phyloP scores from a whole-genome alignment of 768 basidiomycete genomes.

The Trametes sanguinea region DNA sequence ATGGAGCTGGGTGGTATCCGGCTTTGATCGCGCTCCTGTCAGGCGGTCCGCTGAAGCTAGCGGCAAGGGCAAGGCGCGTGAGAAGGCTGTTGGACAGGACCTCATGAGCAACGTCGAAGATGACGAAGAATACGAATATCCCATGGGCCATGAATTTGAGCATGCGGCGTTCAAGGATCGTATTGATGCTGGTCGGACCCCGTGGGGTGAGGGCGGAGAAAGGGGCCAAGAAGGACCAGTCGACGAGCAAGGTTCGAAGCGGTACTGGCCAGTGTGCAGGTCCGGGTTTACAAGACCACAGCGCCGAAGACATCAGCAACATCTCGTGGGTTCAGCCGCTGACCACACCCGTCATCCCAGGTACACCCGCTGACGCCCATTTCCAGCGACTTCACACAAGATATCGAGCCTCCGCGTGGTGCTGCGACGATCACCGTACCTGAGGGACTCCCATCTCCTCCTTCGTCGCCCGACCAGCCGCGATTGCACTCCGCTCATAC shows the following conservation, averaged over 20 bases:
- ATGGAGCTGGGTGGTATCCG: slow-evolving; percentile 62
- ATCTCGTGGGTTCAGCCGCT: slow-evolving; percentile 45
- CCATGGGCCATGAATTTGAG: slow-evolving; percentile 14
- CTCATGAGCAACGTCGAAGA: neutral
- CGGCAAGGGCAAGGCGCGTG: neutral
- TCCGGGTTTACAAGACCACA: neutral
- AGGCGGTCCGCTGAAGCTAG: slow-evolving; percentile 19
- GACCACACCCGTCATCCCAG: neutral
- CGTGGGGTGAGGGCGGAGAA: slow-evolving; percentile 22
- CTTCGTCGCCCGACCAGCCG: neutral
- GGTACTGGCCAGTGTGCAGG: neutral
- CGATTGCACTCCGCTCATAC: neutral
- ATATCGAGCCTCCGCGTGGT: slow-evolving; percentile 8
- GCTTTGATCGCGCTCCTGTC: slow-evolving; percentile 31
- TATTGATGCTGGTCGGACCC: slow-evolving; percentile 19
- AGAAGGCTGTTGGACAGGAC: neutral
- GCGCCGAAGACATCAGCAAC: slow-evolving; percentile 41
- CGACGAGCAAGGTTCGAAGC: neutral
- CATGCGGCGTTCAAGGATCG: slow-evolving; percentile 25
- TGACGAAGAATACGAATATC: neutral
- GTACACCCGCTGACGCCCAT: slow-evolving; percentile 8
- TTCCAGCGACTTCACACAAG: slow-evolving; percentile 27
- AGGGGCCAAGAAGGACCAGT: neutral
- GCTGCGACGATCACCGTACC: slow-evolving; percentile 39
- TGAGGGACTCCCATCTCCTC: slow-evolving; percentile 17